Conservation (phyloP, 192 early-diverging fungal genomes). For the Geranomyces michiganensis region DNA sequence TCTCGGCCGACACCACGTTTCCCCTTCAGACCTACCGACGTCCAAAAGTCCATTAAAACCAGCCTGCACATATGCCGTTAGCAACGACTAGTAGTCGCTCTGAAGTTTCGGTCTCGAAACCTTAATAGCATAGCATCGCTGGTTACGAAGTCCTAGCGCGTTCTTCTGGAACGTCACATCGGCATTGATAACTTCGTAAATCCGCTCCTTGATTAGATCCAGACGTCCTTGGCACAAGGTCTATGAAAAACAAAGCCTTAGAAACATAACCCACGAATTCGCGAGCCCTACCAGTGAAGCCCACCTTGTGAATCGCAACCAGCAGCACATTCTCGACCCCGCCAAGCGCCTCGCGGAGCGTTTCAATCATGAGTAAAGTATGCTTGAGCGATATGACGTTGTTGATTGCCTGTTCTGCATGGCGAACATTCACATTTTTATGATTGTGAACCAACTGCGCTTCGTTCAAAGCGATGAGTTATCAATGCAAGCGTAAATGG, state of each 20-base stretch:
- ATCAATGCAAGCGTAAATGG: too few relatives aligned
- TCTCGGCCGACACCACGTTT: background rate
- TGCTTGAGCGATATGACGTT: constrained; percentile 72
- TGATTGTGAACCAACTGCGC: constrained; percentile 34
- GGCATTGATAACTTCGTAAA: constrained; percentile 65
- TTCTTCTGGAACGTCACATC: constrained; percentile 72
- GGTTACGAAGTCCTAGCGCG: constrained; percentile 75
- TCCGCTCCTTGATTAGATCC: constrained; percentile 47
- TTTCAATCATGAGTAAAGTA: constrained; percentile 54
- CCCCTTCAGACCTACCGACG: constrained; percentile 57
- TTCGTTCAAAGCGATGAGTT: too few relatives aligned
- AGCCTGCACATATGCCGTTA: constrained; percentile 41
- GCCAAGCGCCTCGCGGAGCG: constrained; percentile 42
- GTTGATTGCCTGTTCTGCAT: constrained; percentile 68
- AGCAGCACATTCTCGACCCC: constrained; percentile 48
- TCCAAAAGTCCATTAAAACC: constrained; percentile 85
- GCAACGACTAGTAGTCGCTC: constrained; percentile 2
- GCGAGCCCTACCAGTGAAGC: background rate
- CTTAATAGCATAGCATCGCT: constrained; percentile 85
- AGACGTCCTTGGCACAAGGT: constrained; percentile 49
- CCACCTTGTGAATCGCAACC: constrained; percentile 46
- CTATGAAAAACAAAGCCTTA: background rate
- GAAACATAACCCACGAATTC: too few relatives aligned
- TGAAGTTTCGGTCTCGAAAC: constrained; percentile 36
- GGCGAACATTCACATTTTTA: constrained; percentile 52